Base-by-base conservation (phyloP, 192 early-diverging fungal genomes). In the Kappamyces sp. region DNA sequence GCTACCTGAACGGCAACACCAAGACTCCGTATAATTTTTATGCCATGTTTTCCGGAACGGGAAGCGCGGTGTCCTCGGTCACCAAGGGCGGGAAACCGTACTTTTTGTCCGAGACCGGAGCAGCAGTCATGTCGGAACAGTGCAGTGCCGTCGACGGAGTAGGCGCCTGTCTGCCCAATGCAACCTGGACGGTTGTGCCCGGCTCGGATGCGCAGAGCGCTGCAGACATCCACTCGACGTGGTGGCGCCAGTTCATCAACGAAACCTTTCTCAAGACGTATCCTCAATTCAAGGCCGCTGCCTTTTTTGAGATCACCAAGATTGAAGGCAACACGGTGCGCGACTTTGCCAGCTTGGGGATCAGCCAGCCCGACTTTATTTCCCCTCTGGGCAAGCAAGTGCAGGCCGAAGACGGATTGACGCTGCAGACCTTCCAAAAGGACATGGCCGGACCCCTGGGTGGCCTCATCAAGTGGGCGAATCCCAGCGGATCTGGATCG, bases 231-330 rank as follows among this genome's bases (percentile, higher is more conserved):
- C 73, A 78, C 52, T 49, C 57, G 34, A 61, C 60, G n/a, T 78
- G 71, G 71, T 78, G 71, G 71, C 36, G 45, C 9, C 71, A 73
- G 54, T 59, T 73, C 47, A 58, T 76, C 45, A 63, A 63, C 40
- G 12, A 39, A 5, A 60, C 47, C 33, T 45, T 69, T 31, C 33
- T 72, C 29, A 34, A 30, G 40, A 39, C 11, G 22, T 71, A 52
- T 57, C 74, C 74, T 2, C 63, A 70, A 15, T 9, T 76, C 45
- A 69, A 70, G 52, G 49, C 55, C 34, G 61, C 64, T 7, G 60
- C 52, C 46, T 58, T 49, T 31, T 76, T 70, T 41, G 74, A 76
- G 59, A 69, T 70, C 54, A 45, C 36, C 22, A 76, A 76, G 61
- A 32, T 46, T 6, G 68, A 75, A 58, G 68, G 71, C 62, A 46